Evolutionary conservation across 371 early-diverging fungal genomes (phyloP).

Genomic region (Syncephalastrum monosporum): DNA sequence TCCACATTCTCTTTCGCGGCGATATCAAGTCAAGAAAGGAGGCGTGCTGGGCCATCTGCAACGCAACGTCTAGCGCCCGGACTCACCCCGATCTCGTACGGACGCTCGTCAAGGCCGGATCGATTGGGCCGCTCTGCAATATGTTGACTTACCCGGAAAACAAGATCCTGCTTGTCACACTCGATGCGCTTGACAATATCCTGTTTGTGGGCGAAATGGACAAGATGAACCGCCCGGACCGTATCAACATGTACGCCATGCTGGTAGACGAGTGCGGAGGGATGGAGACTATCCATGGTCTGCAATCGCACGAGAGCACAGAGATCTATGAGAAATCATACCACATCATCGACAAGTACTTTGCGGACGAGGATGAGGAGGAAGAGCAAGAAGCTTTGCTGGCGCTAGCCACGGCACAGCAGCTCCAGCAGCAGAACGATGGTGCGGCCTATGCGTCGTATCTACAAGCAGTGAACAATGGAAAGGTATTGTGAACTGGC

Average conservation of each 20-base stretch:
- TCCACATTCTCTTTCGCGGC: constrained; percentile 78
- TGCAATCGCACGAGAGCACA: constrained; percentile 88
- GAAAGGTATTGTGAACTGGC: no score
- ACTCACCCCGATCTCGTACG: constrained; percentile 73
- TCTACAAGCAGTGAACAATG: no score
- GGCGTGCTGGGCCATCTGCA: constrained; percentile 96
- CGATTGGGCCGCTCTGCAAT: constrained; percentile 86
- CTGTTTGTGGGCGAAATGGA: constrained; percentile 54
- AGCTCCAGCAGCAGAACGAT: no score
- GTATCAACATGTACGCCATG: constrained; percentile 81
- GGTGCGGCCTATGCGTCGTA: no score
- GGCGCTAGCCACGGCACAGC: constrained; percentile 57
- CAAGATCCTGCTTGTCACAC: constrained; percentile 80
- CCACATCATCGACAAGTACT: constrained; percentile 91
- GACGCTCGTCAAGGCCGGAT: constrained; percentile 76
- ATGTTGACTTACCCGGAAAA: constrained; percentile 74
- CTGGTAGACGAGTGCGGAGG: constrained; percentile 91
- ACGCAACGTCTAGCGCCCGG: constrained; percentile 87
- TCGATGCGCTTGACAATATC: constrained; percentile 90
- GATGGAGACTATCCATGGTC: constrained; percentile 85
- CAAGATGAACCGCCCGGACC: constrained; percentile 44
- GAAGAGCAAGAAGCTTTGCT: constrained; percentile 57
- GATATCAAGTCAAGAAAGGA: constrained; percentile 45
- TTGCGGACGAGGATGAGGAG: constrained; percentile 85
- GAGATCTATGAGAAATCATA: constrained; percentile 97